Evolutionary conservation across 495 filamentous ascomycete species (phyloP).

Genomic region (Hyphodiscus hymeniophilus): DNA sequence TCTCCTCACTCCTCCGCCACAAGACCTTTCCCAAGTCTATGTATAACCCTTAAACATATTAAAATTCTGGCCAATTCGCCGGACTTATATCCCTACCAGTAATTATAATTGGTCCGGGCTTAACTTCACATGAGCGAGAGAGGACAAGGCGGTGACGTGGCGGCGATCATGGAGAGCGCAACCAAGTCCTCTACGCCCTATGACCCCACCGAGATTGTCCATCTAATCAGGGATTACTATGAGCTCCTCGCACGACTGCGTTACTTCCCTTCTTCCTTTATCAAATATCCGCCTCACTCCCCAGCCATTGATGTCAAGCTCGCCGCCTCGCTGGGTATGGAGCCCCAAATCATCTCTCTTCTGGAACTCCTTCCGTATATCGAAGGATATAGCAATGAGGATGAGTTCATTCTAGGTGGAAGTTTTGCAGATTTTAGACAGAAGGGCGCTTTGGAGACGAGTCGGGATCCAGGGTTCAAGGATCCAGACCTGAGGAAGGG

Average conservation of each 20-base stretch:
- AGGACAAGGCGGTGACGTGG: too few relatives aligned
- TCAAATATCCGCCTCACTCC: slow-evolving; percentile 6
- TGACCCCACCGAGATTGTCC: slow-evolving; percentile 2
- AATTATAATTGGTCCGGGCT: too few relatives aligned
- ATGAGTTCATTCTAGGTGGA: slow-evolving; percentile 7
- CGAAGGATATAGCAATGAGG: background rate
- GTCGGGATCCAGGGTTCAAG: slow-evolving; percentile 5
- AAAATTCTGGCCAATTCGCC: too few relatives aligned
- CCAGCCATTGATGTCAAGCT: background rate
- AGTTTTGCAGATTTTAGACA: slow-evolving; percentile 5
- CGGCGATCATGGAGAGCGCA: too few relatives aligned
- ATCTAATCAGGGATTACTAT: slow-evolving; percentile 2
- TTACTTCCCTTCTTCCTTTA: background rate
- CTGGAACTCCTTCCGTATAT: slow-evolving; percentile 8
- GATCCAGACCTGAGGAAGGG: background rate
- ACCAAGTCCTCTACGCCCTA: background rate
- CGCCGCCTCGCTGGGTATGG: background rate
- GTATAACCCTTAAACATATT: too few relatives aligned
- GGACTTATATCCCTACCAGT: too few relatives aligned
- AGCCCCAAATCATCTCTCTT: slow-evolving; percentile 1
- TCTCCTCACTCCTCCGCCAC: too few relatives aligned
- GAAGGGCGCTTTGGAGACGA: background rate
- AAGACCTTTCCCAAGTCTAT: too few relatives aligned
- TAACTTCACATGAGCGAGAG: too few relatives aligned
- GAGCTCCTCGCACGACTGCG: slow-evolving; percentile 1